Evolutionary conservation across 805 yeast species (phyloP).

Genomic region (Cyberlindnera sargentensis): DNA sequence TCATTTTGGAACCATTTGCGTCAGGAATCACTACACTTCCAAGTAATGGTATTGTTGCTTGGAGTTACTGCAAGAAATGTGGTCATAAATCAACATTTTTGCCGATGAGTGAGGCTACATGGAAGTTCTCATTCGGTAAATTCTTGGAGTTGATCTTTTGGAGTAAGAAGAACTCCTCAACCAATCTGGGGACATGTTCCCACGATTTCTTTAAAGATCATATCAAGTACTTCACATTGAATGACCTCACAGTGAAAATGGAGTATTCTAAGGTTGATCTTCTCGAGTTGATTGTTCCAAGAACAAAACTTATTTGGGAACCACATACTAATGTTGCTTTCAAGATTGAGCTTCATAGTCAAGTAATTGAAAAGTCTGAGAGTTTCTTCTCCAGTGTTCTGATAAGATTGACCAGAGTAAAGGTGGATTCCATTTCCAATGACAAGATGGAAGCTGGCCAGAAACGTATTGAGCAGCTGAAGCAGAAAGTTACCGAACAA

Average conservation of each 20-base stretch:
- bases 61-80: slow-evolving; percentile 89
- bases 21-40: slow-evolving; percentile 53
- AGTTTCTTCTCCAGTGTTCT: slow-evolving; percentile 68
- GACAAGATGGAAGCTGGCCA: slow-evolving; percentile 70
- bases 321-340: slow-evolving; percentile 62
- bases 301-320: slow-evolving; percentile 61
- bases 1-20: slow-evolving; percentile 57
- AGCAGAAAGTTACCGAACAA: slow-evolving; percentile 45
- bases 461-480: slow-evolving; percentile 49
- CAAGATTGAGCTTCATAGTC: slow-evolving; percentile 55
- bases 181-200: slow-evolving; percentile 58
- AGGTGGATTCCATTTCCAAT: slow-evolving; percentile 59
- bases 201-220: slow-evolving; percentile 83
- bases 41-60: slow-evolving; percentile 68
- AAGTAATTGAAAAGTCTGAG: slow-evolving; percentile 45
- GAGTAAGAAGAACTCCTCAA: slow-evolving; percentile 47
- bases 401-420: slow-evolving; percentile 68
- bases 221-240: slow-evolving; percentile 75
- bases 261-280: slow-evolving; percentile 71
- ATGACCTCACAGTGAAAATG: slow-evolving; percentile 69
- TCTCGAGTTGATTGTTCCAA: slow-evolving; percentile 76
- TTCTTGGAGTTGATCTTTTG: slow-evolving; percentile 83
- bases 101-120: slow-evolving; percentile 79
- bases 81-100: slow-evolving; percentile 65
- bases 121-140: slow-evolving; percentile 91